Evolutionary conservation across 441 rosid species (phyloP), one percentile per base, ranked within the genome.

Genomic region (Melastoma candidum): DNA sequence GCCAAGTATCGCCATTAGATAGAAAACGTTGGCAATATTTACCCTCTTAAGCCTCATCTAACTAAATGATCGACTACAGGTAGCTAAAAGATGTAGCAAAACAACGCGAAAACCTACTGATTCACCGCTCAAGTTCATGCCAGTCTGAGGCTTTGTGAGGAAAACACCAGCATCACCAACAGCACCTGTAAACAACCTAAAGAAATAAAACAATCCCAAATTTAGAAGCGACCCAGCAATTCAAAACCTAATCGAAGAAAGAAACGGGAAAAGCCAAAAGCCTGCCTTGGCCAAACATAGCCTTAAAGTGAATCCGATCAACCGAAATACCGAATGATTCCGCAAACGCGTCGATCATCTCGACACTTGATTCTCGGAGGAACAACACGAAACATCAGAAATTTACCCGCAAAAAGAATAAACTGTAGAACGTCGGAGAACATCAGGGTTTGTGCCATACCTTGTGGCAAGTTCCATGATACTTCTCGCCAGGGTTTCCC

Each of bases 81-180:
- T 9, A 13, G 46, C 1, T 0, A 14, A 51, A 12, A 29, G 41
- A 32, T 32, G 41, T 8, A 32, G 41, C 6, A 13, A 51, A 51
- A 41, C 12, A 32, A 3, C 2, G 26, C 4, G 46, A 58, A 0
- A n/a, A 69, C 82, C 68, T 62, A 90, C 93, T 4, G 96, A 90
- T 77, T 87, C 98, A 50, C 98, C 98, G 46, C 93, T 90, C 78
- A 87, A 70, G 73, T 90, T 90, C 95, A 90, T 90, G 72, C 83
- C 87, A 11, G 96, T 90, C 67, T 87, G 96, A 14, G 96, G 96
- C 79, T 87, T 90, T 44, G 95, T 85, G 22, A 83, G 77, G 26
- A 90, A 71, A 63, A 90, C 69, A 46, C 90, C 82, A n/a, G 73
- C 54, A 59, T 77, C 87, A 3, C 63, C 84, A 36, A 87, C 82